Evolutionary conservation across 2,329 filamentous ascomycete genomes (phyloP).

Genomic region (Exophiala phaeomuriformis): DNA sequence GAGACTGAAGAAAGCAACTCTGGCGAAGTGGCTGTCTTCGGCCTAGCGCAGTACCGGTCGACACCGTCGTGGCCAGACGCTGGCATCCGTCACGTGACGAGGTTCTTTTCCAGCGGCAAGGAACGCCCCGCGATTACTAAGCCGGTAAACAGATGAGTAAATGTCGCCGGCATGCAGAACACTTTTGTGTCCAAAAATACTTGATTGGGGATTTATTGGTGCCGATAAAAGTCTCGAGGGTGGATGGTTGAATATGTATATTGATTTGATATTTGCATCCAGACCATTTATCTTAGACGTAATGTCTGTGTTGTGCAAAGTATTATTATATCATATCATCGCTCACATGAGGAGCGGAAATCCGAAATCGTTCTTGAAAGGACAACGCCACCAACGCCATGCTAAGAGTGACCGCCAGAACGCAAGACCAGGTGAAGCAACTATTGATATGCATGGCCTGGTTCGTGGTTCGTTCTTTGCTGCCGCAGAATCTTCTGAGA

Average conservation of each 20-base stretch:
- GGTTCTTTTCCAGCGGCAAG: too few relatives aligned
- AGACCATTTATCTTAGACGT: background rate
- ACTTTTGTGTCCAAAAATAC: too few relatives aligned
- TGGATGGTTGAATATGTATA: background rate
- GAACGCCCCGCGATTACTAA: too few relatives aligned
- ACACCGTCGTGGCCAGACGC: background rate
- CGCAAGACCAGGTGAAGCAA: background rate
- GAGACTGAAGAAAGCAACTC: background rate
- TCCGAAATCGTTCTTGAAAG: background rate
- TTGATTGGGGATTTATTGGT: too few relatives aligned
- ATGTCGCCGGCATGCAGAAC: too few relatives aligned
- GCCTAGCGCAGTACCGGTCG: background rate
- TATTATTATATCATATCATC: too few relatives aligned
- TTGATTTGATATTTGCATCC: background rate
- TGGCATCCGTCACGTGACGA: background rate
- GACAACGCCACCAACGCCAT: slow-evolving; percentile 19
- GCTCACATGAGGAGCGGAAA: too few relatives aligned
- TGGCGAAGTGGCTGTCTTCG: background rate
- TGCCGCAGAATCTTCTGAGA: slow-evolving; percentile 18
- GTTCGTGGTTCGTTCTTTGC: slow-evolving; percentile 9
- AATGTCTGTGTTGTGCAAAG: background rate
- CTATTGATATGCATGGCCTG: slow-evolving; percentile 20
- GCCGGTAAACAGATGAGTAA: too few relatives aligned
- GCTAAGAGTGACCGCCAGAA: slow-evolving; percentile 10
- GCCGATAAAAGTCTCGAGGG: too few relatives aligned